Evolutionary conservation across 2,329 filamentous ascomycete species (phyloP), one percentile per base, ranked within the genome.

Genomic region (Fusarium paranaense): DNA sequence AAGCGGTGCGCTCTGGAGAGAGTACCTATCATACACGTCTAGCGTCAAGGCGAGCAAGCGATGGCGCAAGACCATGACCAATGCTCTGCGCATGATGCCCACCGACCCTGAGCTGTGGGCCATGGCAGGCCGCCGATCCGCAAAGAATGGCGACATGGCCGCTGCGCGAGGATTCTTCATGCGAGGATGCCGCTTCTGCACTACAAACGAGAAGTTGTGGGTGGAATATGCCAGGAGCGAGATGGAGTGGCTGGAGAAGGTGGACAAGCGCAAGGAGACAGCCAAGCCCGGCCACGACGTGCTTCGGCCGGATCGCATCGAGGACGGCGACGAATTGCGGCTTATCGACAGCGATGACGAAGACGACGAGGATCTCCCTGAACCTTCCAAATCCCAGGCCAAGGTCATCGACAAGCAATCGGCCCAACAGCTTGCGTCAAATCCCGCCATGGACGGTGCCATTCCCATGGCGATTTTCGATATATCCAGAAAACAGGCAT

Each of bases 381-480:
- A 90, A 52, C 80, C 82, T 77, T 83, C 84, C 64, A 82, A 82
- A 32, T 80, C 78, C 35, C 81, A 84, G 47, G 79, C 79, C 67
- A 83, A 82, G 73, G 87, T 87, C 45, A 85, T 88, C 58, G 82
- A 86, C 73, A 83, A 87, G 66, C 82, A 86, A 64, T 83, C 84
- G 1, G 81, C 83, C 5, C 79, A 83, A 74, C 85, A 86, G 63
- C 85, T 97, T 72, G 87, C 93, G 78, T 91, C 90, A 66, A 96
- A 95, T 57, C 95, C 96, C 5, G 95, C 95, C 11, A 87, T 98
- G 72, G 94, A 93, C 69, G 97, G 97, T n/a, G 97, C 95, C 18
- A 98, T 99, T 75, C 95, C 97, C 2, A 89, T 95, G 65, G 95
- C 96, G 42, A 94, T 99, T 57, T 98, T 98, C 79, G 95, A 98